phyloP scores from a whole-genome alignment of 352 stramenopile genomes.

The Vaucheria bursata region DNA sequence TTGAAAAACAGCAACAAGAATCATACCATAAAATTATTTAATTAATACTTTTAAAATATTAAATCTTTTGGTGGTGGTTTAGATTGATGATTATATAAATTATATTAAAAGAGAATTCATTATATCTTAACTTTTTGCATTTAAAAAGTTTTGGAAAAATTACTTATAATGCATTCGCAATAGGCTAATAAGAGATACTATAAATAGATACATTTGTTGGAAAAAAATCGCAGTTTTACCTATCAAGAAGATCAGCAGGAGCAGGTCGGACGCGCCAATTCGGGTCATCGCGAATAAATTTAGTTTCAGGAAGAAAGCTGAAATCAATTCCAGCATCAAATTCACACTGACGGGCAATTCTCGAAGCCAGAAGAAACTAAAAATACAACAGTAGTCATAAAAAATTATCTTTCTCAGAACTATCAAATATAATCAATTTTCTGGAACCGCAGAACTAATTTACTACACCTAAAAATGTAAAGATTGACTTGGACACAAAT shows the following conservation, averaged over 20 bases:
- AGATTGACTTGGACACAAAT: slow-evolving; percentile 6
- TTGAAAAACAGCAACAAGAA: too few relatives aligned
- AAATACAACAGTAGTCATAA: background rate
- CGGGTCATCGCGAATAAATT: slow-evolving; percentile 35
- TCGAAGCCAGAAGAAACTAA: slow-evolving; percentile 5
- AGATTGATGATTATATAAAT: too few relatives aligned
- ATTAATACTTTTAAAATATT: too few relatives aligned
- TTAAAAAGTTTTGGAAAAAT: too few relatives aligned
- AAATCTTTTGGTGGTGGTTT: too few relatives aligned
- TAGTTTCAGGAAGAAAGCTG: slow-evolving; percentile 70
- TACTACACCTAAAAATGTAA: background rate
- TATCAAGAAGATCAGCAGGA: background rate
- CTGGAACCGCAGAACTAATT: background rate
- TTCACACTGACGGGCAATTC: slow-evolving; percentile 45
- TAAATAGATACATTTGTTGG: too few relatives aligned
- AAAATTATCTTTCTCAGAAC: background rate
- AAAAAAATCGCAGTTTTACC: too few relatives aligned
- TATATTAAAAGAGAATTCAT: too few relatives aligned
- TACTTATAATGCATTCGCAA: too few relatives aligned
- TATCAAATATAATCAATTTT: background rate
- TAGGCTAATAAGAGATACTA: too few relatives aligned
- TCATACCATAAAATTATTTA: too few relatives aligned
- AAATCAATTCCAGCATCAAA: slow-evolving; percentile 74
- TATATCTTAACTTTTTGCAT: too few relatives aligned
- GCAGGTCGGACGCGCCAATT: background rate